phyloP scores from a whole-genome alignment of 2,329 filamentous ascomycete genomes.

The Aspergillus quadrilineatus region DNA sequence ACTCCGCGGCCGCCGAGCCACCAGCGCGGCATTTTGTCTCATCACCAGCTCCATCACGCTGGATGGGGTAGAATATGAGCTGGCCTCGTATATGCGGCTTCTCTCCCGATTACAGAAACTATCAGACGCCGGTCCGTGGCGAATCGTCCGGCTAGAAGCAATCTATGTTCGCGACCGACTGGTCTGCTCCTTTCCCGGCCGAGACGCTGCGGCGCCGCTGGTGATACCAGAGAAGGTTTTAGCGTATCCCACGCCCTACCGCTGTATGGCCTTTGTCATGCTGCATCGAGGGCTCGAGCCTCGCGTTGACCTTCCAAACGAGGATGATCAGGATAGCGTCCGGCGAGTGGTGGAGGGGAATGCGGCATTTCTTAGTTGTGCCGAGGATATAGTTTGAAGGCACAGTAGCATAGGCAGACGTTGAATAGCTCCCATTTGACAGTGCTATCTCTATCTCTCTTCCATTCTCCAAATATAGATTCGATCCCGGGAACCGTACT shows the following conservation, averaged over 20 bases:
- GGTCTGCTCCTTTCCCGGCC: background rate
- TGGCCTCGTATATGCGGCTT: background rate
- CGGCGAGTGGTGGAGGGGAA: background rate
- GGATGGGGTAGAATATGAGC: background rate
- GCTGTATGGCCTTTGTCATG: background rate
- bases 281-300: background rate
- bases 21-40: background rate
- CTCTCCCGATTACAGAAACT: background rate
- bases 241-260: background rate
- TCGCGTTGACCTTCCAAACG: background rate
- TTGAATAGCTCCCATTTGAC: too few relatives aligned
- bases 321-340: background rate
- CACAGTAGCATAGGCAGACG: too few relatives aligned
- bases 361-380: background rate
- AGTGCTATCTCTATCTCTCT: too few relatives aligned
- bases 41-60: background rate
- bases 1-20: background rate
- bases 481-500: slow-evolving; percentile 16
- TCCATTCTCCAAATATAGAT: too few relatives aligned
- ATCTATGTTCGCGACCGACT: background rate
- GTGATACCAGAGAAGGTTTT: background rate
- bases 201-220: background rate
- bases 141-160: background rate
- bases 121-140: background rate
- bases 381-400: background rate